A percentile compares a stretch with the other conserved stretches of the same genome.
Conservation (phyloP, 2,329 filamentous ascomycete species). For the Colletotrichum salicis region DNA sequence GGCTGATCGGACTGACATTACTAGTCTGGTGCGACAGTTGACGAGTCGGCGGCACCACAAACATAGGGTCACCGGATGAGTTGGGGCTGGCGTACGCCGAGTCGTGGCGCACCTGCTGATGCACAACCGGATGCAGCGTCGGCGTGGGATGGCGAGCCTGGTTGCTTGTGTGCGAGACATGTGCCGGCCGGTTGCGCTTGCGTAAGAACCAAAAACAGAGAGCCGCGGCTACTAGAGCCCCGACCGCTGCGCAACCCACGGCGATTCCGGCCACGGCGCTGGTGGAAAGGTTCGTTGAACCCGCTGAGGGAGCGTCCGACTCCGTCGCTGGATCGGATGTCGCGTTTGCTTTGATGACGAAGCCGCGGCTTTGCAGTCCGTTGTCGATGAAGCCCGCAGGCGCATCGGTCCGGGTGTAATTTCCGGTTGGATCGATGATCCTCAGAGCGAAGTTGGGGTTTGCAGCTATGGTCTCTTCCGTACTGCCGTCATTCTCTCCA, state of each 20-base stretch:
- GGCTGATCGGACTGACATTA: conserved; percentile 23
- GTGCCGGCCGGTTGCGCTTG: background rate
- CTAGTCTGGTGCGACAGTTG: conserved; percentile 13
- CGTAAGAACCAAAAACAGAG: conserved; percentile 14
- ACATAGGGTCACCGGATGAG: conserved; percentile 24
- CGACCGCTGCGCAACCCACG: conserved; percentile 5
- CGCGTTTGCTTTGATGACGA: conserved; percentile 15
- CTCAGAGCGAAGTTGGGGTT: conserved; percentile 21
- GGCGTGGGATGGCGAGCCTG: background rate
- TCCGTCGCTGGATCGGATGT: background rate
- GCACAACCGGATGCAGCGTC: conserved; percentile 3
- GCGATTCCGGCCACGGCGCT: conserved; percentile 22
- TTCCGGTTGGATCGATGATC: conserved; percentile 20
- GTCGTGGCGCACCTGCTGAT: conserved; percentile 10
- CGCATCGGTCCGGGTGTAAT: conserved; percentile 13
- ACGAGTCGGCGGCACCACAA: background rate
- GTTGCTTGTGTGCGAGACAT: background rate
- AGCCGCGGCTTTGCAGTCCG: conserved; percentile 20
- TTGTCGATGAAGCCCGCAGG: conserved; percentile 24
- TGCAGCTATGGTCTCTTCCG: background rate
- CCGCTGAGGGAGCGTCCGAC: background rate
- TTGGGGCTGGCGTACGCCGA: conserved; percentile 16
- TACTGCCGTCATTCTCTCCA: conserved; percentile 13
- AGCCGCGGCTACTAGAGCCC: conserved; percentile 5
- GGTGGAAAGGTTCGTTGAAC: background rate